These are phyloP conservation scores for Ogataea minuta DNA, from an alignment of 805 yeast genomes.

Conservation along the genomic window DNA sequence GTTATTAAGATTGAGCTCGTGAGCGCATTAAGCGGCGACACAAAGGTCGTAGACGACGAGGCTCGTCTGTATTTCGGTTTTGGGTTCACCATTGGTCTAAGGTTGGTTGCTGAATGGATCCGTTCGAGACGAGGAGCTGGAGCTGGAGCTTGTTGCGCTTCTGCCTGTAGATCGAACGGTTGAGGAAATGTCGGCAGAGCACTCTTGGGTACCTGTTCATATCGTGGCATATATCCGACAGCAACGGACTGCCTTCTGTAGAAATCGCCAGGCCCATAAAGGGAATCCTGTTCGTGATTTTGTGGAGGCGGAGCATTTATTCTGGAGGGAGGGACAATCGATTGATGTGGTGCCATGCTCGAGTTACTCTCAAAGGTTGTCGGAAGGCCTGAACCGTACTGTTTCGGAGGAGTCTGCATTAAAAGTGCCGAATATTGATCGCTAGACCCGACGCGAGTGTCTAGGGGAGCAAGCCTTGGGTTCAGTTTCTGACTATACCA, in stretches of 20 bases:
- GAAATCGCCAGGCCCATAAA: slow-evolving; percentile 14
- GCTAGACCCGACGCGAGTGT: slow-evolving; percentile 9
- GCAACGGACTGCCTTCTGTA: slow-evolving; percentile 35
- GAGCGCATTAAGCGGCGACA: slow-evolving; percentile 79
- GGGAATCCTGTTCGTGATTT: slow-evolving; percentile 13
- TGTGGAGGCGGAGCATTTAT: slow-evolving; percentile 31
- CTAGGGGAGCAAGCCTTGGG: slow-evolving; percentile 18
- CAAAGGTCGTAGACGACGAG: slow-evolving; percentile 57
- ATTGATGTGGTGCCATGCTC: slow-evolving; percentile 15
- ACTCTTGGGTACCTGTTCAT: slow-evolving; percentile 16
- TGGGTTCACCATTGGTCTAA: slow-evolving; percentile 58
- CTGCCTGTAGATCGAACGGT: slow-evolving; percentile 3
- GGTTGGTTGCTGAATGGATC: slow-evolving; percentile 45
- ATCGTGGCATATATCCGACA: slow-evolving; percentile 19
- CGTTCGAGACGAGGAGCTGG: slow-evolving; percentile 49
- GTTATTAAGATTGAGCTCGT: slow-evolving; percentile 77
- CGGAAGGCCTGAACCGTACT: slow-evolving; percentile 24
- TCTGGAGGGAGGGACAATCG: slow-evolving; percentile 34
- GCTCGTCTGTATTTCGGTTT: slow-evolving; percentile 72
- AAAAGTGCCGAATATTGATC: slow-evolving; percentile 18
- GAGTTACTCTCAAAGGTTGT: slow-evolving; percentile 28
- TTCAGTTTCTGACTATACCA: slow-evolving; percentile 17
- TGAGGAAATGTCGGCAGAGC: slow-evolving; percentile 16
- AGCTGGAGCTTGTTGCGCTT: slow-evolving; percentile 5
- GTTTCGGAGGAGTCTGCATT: slow-evolving; percentile 16